These are phyloP conservation scores for Macaranga tanarius DNA, from an alignment of 441 rosid genomes.

Conservation along the genomic window DNA sequence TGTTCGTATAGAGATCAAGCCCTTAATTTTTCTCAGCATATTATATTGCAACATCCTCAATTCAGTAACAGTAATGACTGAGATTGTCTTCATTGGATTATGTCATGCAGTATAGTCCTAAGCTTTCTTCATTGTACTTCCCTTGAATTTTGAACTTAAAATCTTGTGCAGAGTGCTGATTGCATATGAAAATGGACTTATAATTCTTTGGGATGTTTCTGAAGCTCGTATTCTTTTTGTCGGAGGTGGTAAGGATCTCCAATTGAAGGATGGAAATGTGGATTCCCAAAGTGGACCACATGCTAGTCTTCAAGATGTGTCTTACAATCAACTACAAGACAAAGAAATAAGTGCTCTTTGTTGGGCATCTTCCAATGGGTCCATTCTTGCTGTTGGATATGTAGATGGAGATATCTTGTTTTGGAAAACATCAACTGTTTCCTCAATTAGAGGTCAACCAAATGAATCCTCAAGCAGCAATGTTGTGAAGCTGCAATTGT, in stretches of 20 bases:
- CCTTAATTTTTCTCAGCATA: background rate
- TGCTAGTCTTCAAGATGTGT: conserved; percentile 25
- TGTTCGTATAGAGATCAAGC: background rate
- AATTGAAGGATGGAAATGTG: conserved; percentile 42
- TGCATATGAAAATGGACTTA: conserved; percentile 57
- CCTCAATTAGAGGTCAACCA: conserved; percentile 33
- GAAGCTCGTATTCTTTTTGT: conserved; percentile 44
- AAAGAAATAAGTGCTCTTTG: conserved; percentile 71
- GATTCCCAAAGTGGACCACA: conserved; percentile 28
- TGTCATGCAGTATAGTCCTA: background rate
- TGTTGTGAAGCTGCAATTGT: conserved; percentile 54
- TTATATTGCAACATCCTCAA: background rate
- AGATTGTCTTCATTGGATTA: conserved; percentile 7
- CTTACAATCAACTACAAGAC: conserved; percentile 33
- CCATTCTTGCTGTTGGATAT: conserved; percentile 66
- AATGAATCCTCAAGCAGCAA: conserved; percentile 34
- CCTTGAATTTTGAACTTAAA: background rate
- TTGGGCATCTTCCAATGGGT: conserved; percentile 65
- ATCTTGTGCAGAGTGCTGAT: conserved; percentile 53
- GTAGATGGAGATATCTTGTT: conserved; percentile 69
- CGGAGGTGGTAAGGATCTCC: conserved; percentile 64
- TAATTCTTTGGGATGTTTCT: conserved; percentile 59
- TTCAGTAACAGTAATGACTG: background rate
- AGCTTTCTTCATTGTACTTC: background rate
- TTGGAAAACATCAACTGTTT: conserved; percentile 46